phyloP scores from a whole-genome alignment of 164 flowering plant genomes.

The Sedum album region DNA sequence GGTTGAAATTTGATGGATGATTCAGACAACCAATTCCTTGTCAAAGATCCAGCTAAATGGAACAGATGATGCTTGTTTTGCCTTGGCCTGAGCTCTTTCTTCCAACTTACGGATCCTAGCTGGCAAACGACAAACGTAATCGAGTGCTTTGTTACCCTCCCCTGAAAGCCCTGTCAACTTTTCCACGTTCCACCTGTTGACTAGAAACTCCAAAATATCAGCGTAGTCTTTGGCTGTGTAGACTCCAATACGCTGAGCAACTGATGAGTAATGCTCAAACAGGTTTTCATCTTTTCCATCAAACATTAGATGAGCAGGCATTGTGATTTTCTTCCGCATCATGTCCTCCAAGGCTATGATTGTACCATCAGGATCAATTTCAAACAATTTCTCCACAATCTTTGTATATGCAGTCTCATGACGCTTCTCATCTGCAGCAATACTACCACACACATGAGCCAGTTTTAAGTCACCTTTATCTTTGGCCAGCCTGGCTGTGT shows the following conservation, averaged over 20 bases:
- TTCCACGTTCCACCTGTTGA: conserved; percentile 40
- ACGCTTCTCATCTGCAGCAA: conserved; percentile 50
- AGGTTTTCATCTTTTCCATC: conserved; percentile 43
- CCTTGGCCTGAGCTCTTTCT: conserved; percentile 32
- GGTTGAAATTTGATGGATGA: too few relatives aligned
- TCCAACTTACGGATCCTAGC: conserved; percentile 29
- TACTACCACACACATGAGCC: conserved; percentile 45
- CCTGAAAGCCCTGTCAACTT: conserved; percentile 35
- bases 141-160: conserved; percentile 38
- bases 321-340: conserved; percentile 51
- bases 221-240: too few relatives aligned
- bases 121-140: conserved; percentile 40
- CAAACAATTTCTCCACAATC: conserved; percentile 46
- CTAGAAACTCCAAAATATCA: conserved; percentile 45
- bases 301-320: conserved; percentile 57
- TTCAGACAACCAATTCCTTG: conserved; percentile 2
- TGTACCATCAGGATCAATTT: conserved; percentile 37
- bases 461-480: conserved; percentile 37
- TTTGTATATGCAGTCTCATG: conserved; percentile 49
- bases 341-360: conserved; percentile 41
- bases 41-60: conserved; percentile 39
- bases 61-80: conserved; percentile 16
- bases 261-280: conserved; percentile 44
- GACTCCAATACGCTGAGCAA: conserved; percentile 52
- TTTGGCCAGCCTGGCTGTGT: conserved; percentile 45